These are phyloP conservation scores for Colletotrichum caudatum DNA, from an alignment of 2,329 filamentous ascomycete genomes.

Conservation along the genomic window DNA sequence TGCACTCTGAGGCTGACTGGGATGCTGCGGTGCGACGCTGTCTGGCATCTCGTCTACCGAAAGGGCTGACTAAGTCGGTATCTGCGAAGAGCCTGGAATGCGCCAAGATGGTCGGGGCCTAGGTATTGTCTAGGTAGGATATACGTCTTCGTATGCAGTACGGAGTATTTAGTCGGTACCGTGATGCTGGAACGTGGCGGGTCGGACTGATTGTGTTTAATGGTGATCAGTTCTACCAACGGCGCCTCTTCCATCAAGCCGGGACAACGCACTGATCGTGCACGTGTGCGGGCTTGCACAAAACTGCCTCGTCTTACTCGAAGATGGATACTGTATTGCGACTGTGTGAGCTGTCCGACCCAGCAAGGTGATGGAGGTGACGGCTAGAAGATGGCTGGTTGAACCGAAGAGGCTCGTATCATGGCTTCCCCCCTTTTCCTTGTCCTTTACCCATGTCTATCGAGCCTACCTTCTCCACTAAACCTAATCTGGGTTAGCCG, in stretches of 20 bases:
- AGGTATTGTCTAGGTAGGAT: neutral
- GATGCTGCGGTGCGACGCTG: constrained; percentile 2
- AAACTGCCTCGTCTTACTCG: neutral
- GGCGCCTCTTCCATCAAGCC: neutral
- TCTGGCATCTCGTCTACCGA: neutral
- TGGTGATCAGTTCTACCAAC: neutral
- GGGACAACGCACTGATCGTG: constrained; percentile 17
- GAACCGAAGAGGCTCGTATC: neutral
- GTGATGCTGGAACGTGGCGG: constrained; percentile 15
- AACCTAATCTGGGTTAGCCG: neutral
- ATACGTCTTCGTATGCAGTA: too few relatives aligned
- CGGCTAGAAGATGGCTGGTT: neutral
- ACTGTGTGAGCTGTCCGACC: neutral
- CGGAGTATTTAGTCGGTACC: neutral
- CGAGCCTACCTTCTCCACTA: neutral
- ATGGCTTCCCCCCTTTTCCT: neutral
- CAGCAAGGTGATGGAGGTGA: neutral
- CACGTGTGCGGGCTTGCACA: neutral
- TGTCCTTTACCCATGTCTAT: neutral
- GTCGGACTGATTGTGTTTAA: neutral
- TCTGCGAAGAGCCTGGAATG: neutral
- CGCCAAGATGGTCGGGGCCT: neutral
- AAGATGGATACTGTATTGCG: neutral
- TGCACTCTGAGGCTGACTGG: constrained; percentile 17
- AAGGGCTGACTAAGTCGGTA: constrained; percentile 5